phyloP scores from a whole-genome alignment of 495 filamentous ascomycete species.

The Stereocaulon alpinum region DNA sequence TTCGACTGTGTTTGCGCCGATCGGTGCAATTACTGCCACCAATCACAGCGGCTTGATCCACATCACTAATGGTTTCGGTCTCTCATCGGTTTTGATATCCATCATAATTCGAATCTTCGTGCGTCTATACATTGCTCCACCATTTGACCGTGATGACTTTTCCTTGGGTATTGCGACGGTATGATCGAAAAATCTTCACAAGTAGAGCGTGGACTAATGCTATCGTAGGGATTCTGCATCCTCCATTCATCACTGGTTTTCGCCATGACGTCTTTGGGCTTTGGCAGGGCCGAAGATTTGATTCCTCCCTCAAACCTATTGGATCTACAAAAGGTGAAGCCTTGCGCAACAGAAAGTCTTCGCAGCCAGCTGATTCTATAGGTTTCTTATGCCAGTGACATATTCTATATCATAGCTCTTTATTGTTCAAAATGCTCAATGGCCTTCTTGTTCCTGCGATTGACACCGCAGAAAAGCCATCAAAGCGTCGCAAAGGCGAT shows the following conservation, averaged over 20 bases:
- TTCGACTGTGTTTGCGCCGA: not conserved
- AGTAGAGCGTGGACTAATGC: not conserved
- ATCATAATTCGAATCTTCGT: constrained; percentile 31
- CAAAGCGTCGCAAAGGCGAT: constrained; percentile 13
- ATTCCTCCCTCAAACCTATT: constrained; percentile 10
- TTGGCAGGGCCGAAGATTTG: constrained; percentile 23
- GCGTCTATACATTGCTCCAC: constrained; percentile 25
- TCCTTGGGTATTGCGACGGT: constrained; percentile 25
- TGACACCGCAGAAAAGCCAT: constrained; percentile 26
- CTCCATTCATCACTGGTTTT: constrained; percentile 23
- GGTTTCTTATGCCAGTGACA: constrained; percentile 24
- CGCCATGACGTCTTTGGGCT: constrained; percentile 20
- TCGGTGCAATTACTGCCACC: constrained; percentile 18
- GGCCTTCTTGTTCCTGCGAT: constrained; percentile 24
- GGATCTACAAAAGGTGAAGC: not conserved
- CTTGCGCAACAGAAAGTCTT: not conserved
- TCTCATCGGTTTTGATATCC: constrained; percentile 33
- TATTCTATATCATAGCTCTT: constrained; percentile 27
- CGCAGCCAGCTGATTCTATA: constrained; percentile 8
- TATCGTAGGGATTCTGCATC: constrained; percentile 11
- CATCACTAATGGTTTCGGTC: constrained; percentile 34
- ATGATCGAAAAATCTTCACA: constrained; percentile 1
- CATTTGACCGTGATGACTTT: constrained; percentile 28
- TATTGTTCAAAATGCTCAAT: constrained; percentile 30
- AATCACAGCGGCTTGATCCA: constrained; percentile 31